phyloP scores from a whole-genome alignment of 164 flowering plant species.

The Sextonia rubra region DNA sequence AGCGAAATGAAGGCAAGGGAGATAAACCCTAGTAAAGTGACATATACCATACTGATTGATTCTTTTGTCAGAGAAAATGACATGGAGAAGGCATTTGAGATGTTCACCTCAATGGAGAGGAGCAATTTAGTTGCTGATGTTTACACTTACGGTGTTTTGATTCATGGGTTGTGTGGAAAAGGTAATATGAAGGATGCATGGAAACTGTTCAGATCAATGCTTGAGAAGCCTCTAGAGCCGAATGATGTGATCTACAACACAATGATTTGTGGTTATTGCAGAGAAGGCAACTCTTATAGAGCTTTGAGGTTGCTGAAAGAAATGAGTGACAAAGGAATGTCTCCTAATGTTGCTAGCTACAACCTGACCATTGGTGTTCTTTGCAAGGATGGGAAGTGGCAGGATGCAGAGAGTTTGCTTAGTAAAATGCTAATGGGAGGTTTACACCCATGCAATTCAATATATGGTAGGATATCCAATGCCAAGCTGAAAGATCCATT shows the following conservation, averaged over 20 bases:
- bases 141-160: slow-evolving; percentile 50
- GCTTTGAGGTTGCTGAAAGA: slow-evolving; percentile 54
- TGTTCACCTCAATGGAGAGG: slow-evolving; percentile 48
- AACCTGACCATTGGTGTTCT: slow-evolving; percentile 47
- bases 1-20: slow-evolving; percentile 72
- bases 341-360: slow-evolving; percentile 63
- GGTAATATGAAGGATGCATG: slow-evolving; percentile 76
- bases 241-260: slow-evolving; percentile 66
- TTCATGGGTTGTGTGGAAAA: slow-evolving; percentile 53
- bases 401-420: slow-evolving; percentile 50
- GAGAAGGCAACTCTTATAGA: slow-evolving; percentile 61
- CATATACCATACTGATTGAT: slow-evolving; percentile 59
- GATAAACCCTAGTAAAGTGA: slow-evolving; percentile 50
- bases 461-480: slow-evolving; percentile 30
- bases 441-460: slow-evolving; percentile 38
- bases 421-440: slow-evolving; percentile 43
- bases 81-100: slow-evolving; percentile 53
- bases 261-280: slow-evolving; percentile 62
- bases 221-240: slow-evolving; percentile 40
- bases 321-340: slow-evolving; percentile 52
- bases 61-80: slow-evolving; percentile 40
- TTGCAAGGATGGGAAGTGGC: slow-evolving; percentile 55
- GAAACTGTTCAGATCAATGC: slow-evolving; percentile 46
- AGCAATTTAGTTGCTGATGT: slow-evolving; percentile 50
- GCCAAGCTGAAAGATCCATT: slow-evolving; percentile 23